A percentile compares a stretch with the other conserved stretches of the same genome.
Evolutionary conservation across 495 filamentous ascomycete genomes (phyloP).

Genomic region (Arthonia radiata): DNA sequence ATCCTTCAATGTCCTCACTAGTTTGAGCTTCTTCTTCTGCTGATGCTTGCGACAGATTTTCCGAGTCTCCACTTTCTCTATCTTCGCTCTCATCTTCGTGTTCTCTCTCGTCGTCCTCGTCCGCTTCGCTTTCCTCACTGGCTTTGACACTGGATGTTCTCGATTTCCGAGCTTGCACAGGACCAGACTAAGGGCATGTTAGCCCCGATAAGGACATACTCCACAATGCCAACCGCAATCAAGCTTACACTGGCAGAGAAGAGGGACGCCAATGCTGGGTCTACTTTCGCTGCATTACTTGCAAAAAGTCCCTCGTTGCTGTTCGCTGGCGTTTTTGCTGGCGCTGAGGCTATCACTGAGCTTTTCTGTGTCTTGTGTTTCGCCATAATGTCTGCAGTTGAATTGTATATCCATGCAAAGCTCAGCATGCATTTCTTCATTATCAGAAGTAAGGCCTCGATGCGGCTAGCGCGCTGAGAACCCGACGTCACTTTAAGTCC

Average conservation of each 20-base stretch:
- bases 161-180: conserved; percentile 1
- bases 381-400: too few species aligned
- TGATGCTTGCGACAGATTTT: conserved; percentile 9
- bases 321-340: too few species aligned
- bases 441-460: too few species aligned
- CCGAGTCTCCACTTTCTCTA: conserved; percentile 10
- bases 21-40: conserved; percentile 12
- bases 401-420: too few species aligned
- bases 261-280: conserved; percentile 52
- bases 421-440: too few species aligned
- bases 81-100: conserved; percentile 12
- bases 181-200: conserved; percentile 2
- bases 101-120: conserved; percentile 5
- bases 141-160: conserved; percentile 8
- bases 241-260: conserved; percentile 57
- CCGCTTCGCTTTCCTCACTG: conserved; percentile 3
- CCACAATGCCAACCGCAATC: not conserved
- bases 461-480: too few species aligned
- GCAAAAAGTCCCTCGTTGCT: too few species aligned
- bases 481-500: too few species aligned
- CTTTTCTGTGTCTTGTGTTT: not conserved
- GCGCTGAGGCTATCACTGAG: too few species aligned
- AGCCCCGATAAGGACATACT: conserved; percentile 1
- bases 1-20: conserved; percentile 16
- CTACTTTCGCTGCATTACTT: too few species aligned